Base-by-base conservation (phyloP, 495 filamentous ascomycete species). In the Hypoxylon perforatum region DNA sequence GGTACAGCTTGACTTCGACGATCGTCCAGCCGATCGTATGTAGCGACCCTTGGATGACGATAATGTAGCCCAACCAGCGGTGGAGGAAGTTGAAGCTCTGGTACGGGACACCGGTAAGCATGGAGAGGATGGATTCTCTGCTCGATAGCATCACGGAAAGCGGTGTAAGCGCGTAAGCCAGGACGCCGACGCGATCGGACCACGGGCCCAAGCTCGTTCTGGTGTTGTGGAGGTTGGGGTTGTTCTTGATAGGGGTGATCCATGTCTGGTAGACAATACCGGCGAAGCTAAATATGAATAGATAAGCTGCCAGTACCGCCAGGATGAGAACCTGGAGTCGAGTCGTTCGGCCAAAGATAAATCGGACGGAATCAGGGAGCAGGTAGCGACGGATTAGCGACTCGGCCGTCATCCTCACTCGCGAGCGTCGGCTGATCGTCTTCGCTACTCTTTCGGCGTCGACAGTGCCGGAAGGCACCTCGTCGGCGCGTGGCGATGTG, bases 41-140 rank as follows among this genome's bases (percentile, higher is more conserved):
- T 5, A 91, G 74, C 38, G 82, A 74, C 11, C 81, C 79, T 56
- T 90, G 87, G 0, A 86, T 69, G 47, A 88, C 81, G 63, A 90
- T 89, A 59, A 90, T 84, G 41, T 85, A 84, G 0, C 89, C 88
- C 1, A 83, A 73, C 87, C 86, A 89, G 22, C 86, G 84, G 68
- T 90, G 88, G 21, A 92, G 76, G 73, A 91, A 90, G 76, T 88
- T 86, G 77, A 91, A 90, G 51, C 81, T 82, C 57, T 90, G 86
- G 65, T 91, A 90, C 0, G 89, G 87, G 3, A 90, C 73, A 5
- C 89, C 88, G 0, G 87, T 90, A 44, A 89, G 57, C 23, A 89
- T 58, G 0, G 82, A 85, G 3, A 91, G 82, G 2, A 90, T 75
- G 0, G 83, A 86, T 53, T 90, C 88, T 4, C 87, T 80, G 48